These are phyloP conservation scores for Chaetomiaceae sp. DNA, from an alignment of 2,329 filamentous ascomycete species.

Conservation along the genomic window DNA sequence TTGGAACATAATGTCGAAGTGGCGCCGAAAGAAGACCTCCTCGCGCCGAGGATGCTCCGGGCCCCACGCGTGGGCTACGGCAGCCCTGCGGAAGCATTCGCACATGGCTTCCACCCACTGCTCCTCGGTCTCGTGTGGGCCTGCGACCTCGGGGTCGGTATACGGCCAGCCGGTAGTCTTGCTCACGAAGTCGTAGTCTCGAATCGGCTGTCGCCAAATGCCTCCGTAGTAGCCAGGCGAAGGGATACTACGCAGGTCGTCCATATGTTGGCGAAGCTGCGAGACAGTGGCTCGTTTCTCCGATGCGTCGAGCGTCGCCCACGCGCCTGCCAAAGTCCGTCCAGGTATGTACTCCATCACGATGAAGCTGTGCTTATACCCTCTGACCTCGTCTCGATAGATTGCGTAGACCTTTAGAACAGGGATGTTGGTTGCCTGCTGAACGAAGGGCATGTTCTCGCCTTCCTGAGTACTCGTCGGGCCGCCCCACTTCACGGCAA, in stretches of 20 bases:
- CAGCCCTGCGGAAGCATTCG: not conserved
- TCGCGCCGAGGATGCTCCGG: not conserved
- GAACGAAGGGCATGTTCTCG: too few species aligned
- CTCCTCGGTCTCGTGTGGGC: conserved; percentile 1
- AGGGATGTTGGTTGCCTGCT: too few species aligned
- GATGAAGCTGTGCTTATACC: too few species aligned
- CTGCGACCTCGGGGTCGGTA: not conserved
- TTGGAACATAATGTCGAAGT: conserved; percentile 1
- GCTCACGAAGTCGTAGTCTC: not conserved
- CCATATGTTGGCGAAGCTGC: not conserved
- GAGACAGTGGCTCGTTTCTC: not conserved
- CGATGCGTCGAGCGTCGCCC: not conserved
- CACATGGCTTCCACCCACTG: conserved; percentile 4
- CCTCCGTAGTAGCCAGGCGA: conserved; percentile 4
- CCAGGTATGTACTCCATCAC: conserved; percentile 8
- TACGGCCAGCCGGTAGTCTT: not conserved
- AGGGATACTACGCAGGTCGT: conserved; percentile 4
- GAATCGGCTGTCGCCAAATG: conserved; percentile 1
- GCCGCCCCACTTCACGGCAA: too few species aligned
- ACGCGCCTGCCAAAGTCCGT: not conserved
- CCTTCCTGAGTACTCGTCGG: too few species aligned
- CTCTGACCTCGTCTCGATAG: too few species aligned
- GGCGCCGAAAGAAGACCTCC: not conserved
- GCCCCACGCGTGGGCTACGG: not conserved
- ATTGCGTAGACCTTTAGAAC: too few species aligned